Evolutionary conservation across 495 filamentous ascomycete genomes (phyloP), one percentile per base, ranked within the genome.

Genomic region (Talaromyces liani): DNA sequence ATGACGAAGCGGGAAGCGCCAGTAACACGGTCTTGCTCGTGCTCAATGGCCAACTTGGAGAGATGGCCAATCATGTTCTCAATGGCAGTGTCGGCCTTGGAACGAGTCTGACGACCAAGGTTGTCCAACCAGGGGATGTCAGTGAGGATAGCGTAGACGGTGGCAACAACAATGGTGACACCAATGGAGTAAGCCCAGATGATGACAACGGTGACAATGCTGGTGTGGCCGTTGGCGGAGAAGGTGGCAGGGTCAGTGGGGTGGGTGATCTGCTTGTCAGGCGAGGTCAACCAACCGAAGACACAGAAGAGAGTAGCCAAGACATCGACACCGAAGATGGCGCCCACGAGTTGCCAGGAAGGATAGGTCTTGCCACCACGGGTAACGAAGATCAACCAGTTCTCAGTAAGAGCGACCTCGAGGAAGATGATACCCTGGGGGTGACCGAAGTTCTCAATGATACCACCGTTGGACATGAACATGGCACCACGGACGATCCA

Each of bases 301-400:
- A 88, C 75, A 78, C 80, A 84, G 84, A 90, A 90, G 68, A 90
- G 77, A 61, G 87, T 89, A 54, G 87, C 82, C 41, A 90, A 72
- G 36, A 84, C 82, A 77, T 89, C 87, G 73, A 90, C 87, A 72
- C 83, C 75, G 72, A 88, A 80, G 77, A 90, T 90, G 68, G 87
- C 87, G 66, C 79, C 82, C 65, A 90, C 82, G 58, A 90, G 78
- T 75, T 90, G 87, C 85, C 85, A 89, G 54, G 86, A 88, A 64
- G 87, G 87, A 79, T 80, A 85, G 64, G 87, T 90, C 69, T 86
- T 81, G 65, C 80, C 84, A 75, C 87, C 87, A 77, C 87, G 86
- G 67, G 87, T 90, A 65, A 90, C 87, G 79, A 90, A 90, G 77
- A 90, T 90, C 66, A 90, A 80, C 87, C 87, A 90, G 76, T 90